Base-by-base conservation (phyloP, 331 rosid genomes). In the Malus hybrid region DNA sequence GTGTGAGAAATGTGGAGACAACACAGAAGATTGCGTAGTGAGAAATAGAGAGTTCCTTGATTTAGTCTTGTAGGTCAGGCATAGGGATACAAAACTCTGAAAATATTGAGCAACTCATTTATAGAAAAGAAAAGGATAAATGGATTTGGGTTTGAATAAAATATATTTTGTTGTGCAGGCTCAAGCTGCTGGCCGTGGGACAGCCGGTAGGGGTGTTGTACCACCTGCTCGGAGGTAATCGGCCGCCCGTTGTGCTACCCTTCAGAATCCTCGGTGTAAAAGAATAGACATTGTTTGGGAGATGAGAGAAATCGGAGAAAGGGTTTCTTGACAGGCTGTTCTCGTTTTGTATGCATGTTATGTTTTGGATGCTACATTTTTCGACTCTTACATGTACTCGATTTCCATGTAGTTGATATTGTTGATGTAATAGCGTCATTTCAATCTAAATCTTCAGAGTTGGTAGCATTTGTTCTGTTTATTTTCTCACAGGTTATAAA, bases 101-200 rank as follows among this genome's bases (percentile, higher is more conserved):
- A 31, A 29, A 64, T 31, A 31, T 57, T 57, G 34, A 28, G 6
- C 64, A 12, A 57, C 29, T 20, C 63, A 3, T 57, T 18, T 1
- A 39, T 10, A 10, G 2, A 3, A 18, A 62, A 28, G 22, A 66
- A 33, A 19, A 18, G 5, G 20, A 65, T 13, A 33, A 14, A 33
- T 66, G 80, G 55, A 16, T 52, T 59, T 33, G 69, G 55, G 55
- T 1, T 82, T 59, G 81, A 7, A 16, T 66, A 20, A 52, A 28
- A 39, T 31, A 11, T 71, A 42, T 60, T 77, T 54, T 72, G 5
- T 34, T 32, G 27, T 83, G 70, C 76, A 92, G 97, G 97, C 99
- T 84, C 97, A 90, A 76, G 96, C 97, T 83, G 92, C 96, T 20
- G 99, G 99, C 28, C 99, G 99, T 71, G 99, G 99, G 84, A 82